Conservation (phyloP, 768 basidiomycete species). For the Pleurotus cornucopiae region DNA sequence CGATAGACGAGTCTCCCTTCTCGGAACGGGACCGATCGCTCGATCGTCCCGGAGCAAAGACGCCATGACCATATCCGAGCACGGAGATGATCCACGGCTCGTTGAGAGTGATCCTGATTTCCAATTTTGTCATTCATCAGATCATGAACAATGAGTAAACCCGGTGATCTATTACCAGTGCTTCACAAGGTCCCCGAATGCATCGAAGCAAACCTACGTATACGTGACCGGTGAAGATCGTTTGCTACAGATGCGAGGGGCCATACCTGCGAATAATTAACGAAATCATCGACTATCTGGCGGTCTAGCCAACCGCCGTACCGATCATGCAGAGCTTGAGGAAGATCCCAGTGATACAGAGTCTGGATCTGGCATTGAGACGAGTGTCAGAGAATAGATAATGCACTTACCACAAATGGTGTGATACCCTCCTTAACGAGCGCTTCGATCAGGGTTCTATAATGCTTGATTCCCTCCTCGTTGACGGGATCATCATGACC, state of each 20-base stretch:
- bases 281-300: slow-evolving; percentile 59
- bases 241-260: neutral
- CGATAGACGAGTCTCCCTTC: slow-evolving; percentile 57
- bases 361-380: slow-evolving; percentile 34
- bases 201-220: slow-evolving; percentile 56
- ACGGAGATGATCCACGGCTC: slow-evolving; percentile 68
- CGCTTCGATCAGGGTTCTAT: slow-evolving; percentile 63
- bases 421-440: slow-evolving; percentile 55
- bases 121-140: neutral
- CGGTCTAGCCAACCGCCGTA: slow-evolving; percentile 77
- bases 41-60: slow-evolving; percentile 67
- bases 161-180: slow-evolving; percentile 43
- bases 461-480: slow-evolving; percentile 60
- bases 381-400: too few species aligned
- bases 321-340: slow-evolving; percentile 64
- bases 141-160: neutral
- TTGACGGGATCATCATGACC: slow-evolving; percentile 63
- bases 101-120: slow-evolving; percentile 61
- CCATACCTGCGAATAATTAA: slow-evolving; percentile 50
- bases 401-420: slow-evolving; percentile 52
- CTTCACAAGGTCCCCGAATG: slow-evolving; percentile 71
- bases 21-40: slow-evolving; percentile 52
- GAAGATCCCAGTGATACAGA: slow-evolving; percentile 76
- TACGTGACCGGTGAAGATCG: neutral
- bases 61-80: slow-evolving; percentile 60